Base-by-base conservation (phyloP, 345 rosid species). In the Draba incana region DNA sequence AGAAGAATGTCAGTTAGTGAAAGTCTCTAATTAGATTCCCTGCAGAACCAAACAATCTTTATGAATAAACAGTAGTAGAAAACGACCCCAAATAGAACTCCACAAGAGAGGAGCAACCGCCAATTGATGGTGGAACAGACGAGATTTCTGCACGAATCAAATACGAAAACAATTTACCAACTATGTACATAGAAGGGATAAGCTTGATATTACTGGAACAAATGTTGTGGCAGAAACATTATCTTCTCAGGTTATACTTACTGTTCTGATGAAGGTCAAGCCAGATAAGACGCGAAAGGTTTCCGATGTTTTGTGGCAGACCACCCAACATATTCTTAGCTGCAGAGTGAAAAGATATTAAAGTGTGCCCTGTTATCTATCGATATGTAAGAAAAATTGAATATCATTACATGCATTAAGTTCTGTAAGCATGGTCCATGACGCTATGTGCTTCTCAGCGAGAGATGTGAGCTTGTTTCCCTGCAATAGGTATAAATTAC, bases 241-340 rank as follows among this genome's bases (percentile, higher is more conserved):
- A 70, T 38, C 28, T 49, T 69, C 64, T 49, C 13, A 33, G 35
- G 24, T 33, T 43, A 33, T 7, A 80, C 94, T 85, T 75, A 93
- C 98, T 84, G 80, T 93, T 93, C 75, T 87, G 97, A 71, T 87
- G 98, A 78, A 90, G 87, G 72, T 93, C 97, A 73, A 93, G 88
- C 72, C 96, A 87, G 56, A 93, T 83, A 78, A 93, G 90, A 70
- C 78, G 85, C 10, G 89, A 81, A 79, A 90, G 94, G 66, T 75
- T 79, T 77, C 94, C 94, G 37, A 93, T 75, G 75, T 72, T 82
- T 66, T 88, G 89, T 15, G 98, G 96, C 31, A 93, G 76, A 70
- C 74, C 75, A 75, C 47, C 75, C 72, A 93, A 79, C 79, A 87
- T 61, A 79, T 93, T 93, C 79, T 82, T 88, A 59, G 92, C 98